Conservation (phyloP, 345 rosid species). For the Jatropha curcas region DNA sequence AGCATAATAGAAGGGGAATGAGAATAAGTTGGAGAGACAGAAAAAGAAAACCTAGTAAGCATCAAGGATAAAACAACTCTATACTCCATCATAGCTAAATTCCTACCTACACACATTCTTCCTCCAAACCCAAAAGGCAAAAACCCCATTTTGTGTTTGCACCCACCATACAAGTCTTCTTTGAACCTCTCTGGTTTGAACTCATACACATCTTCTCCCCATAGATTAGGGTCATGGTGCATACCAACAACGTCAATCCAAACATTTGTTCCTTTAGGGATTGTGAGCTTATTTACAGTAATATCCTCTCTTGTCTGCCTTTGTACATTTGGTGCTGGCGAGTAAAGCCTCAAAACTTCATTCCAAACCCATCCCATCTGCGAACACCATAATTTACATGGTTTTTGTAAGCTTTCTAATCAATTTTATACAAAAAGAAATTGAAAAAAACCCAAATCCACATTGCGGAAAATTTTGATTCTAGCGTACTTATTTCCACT, state of each 20-base stretch:
- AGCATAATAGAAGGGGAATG: constrained; percentile 74
- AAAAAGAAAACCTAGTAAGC: constrained; percentile 66
- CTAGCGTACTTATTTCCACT: too few species aligned
- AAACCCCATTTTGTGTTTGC: constrained; percentile 85
- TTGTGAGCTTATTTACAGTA: constrained; percentile 37
- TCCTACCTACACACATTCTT: constrained; percentile 87
- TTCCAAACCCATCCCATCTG: constrained; percentile 96
- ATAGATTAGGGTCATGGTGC: constrained; percentile 76
- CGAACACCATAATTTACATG: constrained; percentile 12
- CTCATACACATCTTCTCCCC: constrained; percentile 78
- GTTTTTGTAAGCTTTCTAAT: too few species aligned
- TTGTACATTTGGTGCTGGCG: constrained; percentile 84
- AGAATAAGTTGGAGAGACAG: constrained; percentile 56
- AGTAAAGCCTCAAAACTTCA: constrained; percentile 71
- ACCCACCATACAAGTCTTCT: constrained; percentile 67
- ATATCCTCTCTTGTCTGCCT: constrained; percentile 73
- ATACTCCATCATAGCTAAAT: constrained; percentile 72
- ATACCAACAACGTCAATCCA: constrained; percentile 92
- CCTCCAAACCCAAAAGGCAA: constrained; percentile 97
- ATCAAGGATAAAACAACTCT: constrained; percentile 64
- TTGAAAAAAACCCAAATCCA: too few species aligned
- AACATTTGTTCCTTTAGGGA: constrained; percentile 73
- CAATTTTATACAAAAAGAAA: neutral
- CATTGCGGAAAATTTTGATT: too few species aligned
- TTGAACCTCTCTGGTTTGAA: constrained; percentile 85